These are phyloP conservation scores for Fusarium dimerum DNA, from an alignment of 2,329 filamentous ascomycete genomes.

Conservation along the genomic window DNA sequence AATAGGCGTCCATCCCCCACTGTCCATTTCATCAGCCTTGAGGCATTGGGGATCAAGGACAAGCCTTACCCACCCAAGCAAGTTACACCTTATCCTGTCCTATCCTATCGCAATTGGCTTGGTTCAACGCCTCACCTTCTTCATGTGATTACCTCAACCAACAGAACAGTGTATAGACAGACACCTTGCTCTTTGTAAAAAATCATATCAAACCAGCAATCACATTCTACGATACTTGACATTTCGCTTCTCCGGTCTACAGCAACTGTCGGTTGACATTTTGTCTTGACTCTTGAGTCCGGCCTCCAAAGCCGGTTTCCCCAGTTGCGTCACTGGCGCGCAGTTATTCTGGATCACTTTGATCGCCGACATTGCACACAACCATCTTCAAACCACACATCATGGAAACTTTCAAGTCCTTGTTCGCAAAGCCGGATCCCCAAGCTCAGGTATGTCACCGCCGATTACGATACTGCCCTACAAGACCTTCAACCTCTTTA, in stretches of 20 bases:
- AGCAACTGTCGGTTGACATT: too few species aligned
- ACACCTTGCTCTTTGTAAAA: too few species aligned
- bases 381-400: conserved; percentile 24
- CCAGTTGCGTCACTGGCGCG: conserved; percentile 28
- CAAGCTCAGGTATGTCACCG: conserved; percentile 74
- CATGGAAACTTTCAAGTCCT: conserved; percentile 85
- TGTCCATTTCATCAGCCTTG: conserved; percentile 23
- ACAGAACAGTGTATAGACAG: too few species aligned
- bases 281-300: too few species aligned
- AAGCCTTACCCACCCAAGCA: conserved; percentile 33
- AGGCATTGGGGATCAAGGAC: conserved; percentile 11
- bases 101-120: conserved; percentile 20
- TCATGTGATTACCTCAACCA: too few species aligned
- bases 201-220: too few species aligned
- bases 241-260: too few species aligned
- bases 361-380: too few species aligned
- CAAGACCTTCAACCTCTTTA: not conserved
- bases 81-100: too few species aligned
- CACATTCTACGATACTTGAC: too few species aligned
- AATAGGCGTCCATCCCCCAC: conserved; percentile 10
- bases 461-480: not conserved
- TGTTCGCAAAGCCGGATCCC: conserved; percentile 91
- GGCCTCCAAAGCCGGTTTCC: not conserved
- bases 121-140: too few species aligned
- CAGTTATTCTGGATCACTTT: too few species aligned